A percentile compares a stretch with the other conserved stretches of the same genome.
These are phyloP conservation scores for Barbarea vulgaris DNA, from an alignment of 345 rosid genomes.

Conservation along the genomic window DNA sequence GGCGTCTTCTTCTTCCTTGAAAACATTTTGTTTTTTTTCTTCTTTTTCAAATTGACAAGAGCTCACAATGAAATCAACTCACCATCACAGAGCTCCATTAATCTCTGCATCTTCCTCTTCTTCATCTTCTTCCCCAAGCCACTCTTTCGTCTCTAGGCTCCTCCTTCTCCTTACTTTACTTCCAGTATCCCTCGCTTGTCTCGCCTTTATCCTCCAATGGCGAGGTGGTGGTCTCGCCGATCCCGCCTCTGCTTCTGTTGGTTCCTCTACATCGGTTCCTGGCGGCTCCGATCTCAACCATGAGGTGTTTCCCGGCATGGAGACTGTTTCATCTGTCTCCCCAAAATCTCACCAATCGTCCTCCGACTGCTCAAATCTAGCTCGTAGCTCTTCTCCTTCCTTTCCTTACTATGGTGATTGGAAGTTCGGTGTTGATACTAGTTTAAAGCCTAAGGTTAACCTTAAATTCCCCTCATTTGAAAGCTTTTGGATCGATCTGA, in stretches of 20 bases:
- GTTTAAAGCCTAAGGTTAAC: constrained; percentile 66
- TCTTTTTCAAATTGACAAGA: background rate
- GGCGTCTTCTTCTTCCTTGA: constrained; percentile 5
- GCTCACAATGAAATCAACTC: constrained; percentile 65
- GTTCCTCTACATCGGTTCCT: constrained; percentile 61
- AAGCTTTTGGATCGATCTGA: constrained; percentile 17
- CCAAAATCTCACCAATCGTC: constrained; percentile 59
- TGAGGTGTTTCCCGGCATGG: constrained; percentile 92
- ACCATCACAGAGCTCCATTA: constrained; percentile 62
- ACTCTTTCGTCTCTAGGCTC: constrained; percentile 60
- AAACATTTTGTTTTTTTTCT: background rate
- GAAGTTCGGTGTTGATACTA: constrained; percentile 65
- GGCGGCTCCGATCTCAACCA: constrained; percentile 61
- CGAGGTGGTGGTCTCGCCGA: constrained; percentile 73
- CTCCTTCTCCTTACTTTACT: constrained; percentile 79
- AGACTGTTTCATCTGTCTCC: constrained; percentile 65
- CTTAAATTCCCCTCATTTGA: background rate
- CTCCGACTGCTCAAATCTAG: constrained; percentile 63
- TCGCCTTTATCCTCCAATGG: constrained; percentile 94
- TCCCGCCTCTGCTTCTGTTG: constrained; percentile 51
- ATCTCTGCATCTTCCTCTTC: constrained; percentile 41
- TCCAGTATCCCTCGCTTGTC: constrained; percentile 81
- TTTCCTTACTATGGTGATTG: constrained; percentile 78
- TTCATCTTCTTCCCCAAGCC: constrained; percentile 49
- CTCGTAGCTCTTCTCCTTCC: constrained; percentile 71